These are phyloP conservation scores for Debaryomycetaceae sp. DNA, from an alignment of 1,139 yeast genomes.

Conservation along the genomic window DNA sequence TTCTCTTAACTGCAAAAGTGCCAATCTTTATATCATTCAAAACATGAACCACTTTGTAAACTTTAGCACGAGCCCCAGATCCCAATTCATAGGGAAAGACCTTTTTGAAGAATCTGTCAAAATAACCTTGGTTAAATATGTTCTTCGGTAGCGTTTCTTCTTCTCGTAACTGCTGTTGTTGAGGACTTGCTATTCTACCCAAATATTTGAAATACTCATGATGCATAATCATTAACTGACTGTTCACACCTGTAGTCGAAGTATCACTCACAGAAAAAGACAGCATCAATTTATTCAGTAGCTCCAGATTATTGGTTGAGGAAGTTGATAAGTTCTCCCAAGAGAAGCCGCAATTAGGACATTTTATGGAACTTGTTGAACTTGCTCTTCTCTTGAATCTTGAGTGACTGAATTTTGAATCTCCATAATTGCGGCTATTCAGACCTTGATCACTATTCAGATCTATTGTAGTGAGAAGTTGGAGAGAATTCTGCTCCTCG, in stretches of 20 bases:
- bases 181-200: conserved; percentile 13
- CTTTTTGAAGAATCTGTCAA: conserved; percentile 60
- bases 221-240: conserved; percentile 24
- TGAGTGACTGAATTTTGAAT: conserved; percentile 2
- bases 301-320: background rate
- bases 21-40: conserved; percentile 73
- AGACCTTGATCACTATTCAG: background rate
- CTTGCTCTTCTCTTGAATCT: conserved; percentile 5
- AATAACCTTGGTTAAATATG: conserved; percentile 71
- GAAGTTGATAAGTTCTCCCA: conserved; percentile 17
- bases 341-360: conserved; percentile 45
- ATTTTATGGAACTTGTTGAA: conserved; percentile 13
- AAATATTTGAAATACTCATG: conserved; percentile 40
- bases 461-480: conserved; percentile 22
- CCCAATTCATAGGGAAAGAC: conserved; percentile 51
- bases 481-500: conserved; percentile 37
- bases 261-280: background rate
- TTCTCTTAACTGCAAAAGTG: conserved; percentile 76
- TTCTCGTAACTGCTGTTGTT: background rate
- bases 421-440: conserved; percentile 2
- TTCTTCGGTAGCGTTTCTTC: conserved; percentile 27
- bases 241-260: background rate
- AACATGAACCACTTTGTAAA: conserved; percentile 76
- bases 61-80: conserved; percentile 81
- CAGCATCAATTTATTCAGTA: background rate